Conservation (phyloP, 306 rosid genomes). For the Medicago ruthenica region DNA sequence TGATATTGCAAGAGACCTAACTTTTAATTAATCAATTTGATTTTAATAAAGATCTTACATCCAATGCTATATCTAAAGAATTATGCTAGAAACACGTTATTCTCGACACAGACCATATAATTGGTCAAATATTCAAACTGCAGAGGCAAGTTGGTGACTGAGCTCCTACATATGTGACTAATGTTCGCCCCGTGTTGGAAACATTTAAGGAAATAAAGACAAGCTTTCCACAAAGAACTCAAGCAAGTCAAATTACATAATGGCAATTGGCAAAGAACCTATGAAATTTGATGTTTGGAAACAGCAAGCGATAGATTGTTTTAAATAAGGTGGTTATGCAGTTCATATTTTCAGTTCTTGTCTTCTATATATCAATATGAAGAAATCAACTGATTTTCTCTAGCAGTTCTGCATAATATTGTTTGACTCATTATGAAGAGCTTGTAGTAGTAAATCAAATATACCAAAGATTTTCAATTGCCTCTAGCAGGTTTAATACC, state of each 20-base stretch:
- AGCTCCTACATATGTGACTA: not conserved
- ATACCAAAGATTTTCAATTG: too few species aligned
- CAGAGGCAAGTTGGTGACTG: constrained; percentile 11
- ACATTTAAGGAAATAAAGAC: constrained; percentile 16
- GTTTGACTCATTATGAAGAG: too few species aligned
- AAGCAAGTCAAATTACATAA: constrained; percentile 35
- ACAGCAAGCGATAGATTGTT: too few species aligned
- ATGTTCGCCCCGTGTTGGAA: not conserved
- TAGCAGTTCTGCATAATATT: too few species aligned
- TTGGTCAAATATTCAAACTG: constrained; percentile 15
- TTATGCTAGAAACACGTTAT: too few species aligned
- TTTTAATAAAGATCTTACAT: not conserved
- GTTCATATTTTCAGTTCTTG: too few species aligned
- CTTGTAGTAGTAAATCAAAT: too few species aligned
- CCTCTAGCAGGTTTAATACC: too few species aligned
- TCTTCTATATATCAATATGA: too few species aligned
- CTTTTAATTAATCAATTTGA: not conserved
- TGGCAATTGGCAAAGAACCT: not conserved
- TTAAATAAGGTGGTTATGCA: too few species aligned
- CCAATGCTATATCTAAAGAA: not conserved
- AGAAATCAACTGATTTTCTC: too few species aligned
- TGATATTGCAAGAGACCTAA: constrained; percentile 13
- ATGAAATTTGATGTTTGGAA: not conserved
- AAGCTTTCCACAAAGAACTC: constrained; percentile 35
- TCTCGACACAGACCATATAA: too few species aligned